phyloP scores from a whole-genome alignment of 345 rosid genomes.

The Lumnitzera racemosa region DNA sequence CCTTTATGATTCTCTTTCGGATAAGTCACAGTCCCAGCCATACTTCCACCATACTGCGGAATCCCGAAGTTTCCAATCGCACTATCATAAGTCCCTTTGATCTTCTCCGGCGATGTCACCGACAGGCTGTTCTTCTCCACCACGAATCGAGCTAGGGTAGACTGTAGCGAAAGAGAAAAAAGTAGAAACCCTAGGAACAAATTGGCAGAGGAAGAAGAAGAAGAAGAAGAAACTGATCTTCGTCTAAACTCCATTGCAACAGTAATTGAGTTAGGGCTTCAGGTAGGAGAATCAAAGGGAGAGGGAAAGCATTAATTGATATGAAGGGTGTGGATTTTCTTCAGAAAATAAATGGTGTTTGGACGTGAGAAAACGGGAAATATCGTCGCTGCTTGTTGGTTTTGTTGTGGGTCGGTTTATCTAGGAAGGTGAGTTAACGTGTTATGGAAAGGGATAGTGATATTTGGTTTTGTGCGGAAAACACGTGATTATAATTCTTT shows the following conservation, averaged over 20 bases:
- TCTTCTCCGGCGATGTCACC: conserved; percentile 86
- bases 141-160: conserved; percentile 51
- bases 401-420: too few species aligned
- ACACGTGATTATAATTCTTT: too few species aligned
- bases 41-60: conserved; percentile 98
- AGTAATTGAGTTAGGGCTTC: neutral
- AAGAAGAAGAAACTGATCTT: conserved; percentile 8
- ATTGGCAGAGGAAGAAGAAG: neutral
- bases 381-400: too few species aligned
- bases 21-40: conserved; percentile 78
- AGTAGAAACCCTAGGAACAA: conserved; percentile 33
- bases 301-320: neutral
- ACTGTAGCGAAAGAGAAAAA: conserved; percentile 12
- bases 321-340: neutral
- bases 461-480: too few species aligned
- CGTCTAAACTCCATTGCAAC: conserved; percentile 15
- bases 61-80: conserved; percentile 98
- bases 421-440: too few species aligned
- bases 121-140: conserved; percentile 94
- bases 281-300: neutral
- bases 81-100: conserved; percentile 76
- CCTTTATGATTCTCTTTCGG: conserved; percentile 71
- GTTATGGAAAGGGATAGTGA: too few species aligned
- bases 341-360: neutral
- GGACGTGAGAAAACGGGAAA: neutral